Base-by-base conservation (phyloP, 495 filamentous ascomycete species). In the Bombardia bombarda region DNA sequence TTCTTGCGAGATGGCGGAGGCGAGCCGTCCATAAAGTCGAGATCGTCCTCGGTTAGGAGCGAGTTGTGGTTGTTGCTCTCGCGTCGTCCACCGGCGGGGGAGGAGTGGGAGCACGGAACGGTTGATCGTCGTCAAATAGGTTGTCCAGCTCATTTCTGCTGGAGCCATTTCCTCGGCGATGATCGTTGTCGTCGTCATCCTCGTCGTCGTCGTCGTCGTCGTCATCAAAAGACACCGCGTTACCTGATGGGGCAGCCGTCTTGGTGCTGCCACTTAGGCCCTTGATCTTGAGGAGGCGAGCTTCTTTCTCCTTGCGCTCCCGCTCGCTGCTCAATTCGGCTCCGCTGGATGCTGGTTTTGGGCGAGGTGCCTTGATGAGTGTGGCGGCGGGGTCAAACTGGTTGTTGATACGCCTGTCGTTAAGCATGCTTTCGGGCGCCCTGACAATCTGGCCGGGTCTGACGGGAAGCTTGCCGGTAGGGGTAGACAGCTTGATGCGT, bases 371-470 rank as follows among this genome's bases (percentile, higher is more conserved):
- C 8, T 34, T 40, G 30, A 46, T 22, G 35, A 49, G 26, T 22
- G 28, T 38, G 17, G 51, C 30, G 12, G 30, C 17, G 14, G 46
- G 20, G 35, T 47, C 34, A 28, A 51, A 56, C 21, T 60, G 61
- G 5, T 53, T 44, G 5, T 55, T 52, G 9, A 60, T 58, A 3
- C 62, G 49, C 14, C 55, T 44, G 12, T 65, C 63, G 28, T 61
- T 49, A 0, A 63, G 16, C 66, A 71, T 64, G 18, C 50, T 49
- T 2, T 45, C 25, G 10, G 70, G 70, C 0, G 67, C 68, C 21
- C 45, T 52, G 5, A 28, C 50, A 31, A 73, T 50, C 42, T 66
- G 57, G 12, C 57, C 53, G 7, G 45, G 7, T 9, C 24, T 37
- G 2, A 62, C 54, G 1, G 33, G 38, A 1, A 55, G 43, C 34